A percentile compares a stretch with the other conserved stretches of the same genome.
Evolutionary conservation across 2,329 filamentous ascomycete species (phyloP).

Genomic region (Volutella citrinella): DNA sequence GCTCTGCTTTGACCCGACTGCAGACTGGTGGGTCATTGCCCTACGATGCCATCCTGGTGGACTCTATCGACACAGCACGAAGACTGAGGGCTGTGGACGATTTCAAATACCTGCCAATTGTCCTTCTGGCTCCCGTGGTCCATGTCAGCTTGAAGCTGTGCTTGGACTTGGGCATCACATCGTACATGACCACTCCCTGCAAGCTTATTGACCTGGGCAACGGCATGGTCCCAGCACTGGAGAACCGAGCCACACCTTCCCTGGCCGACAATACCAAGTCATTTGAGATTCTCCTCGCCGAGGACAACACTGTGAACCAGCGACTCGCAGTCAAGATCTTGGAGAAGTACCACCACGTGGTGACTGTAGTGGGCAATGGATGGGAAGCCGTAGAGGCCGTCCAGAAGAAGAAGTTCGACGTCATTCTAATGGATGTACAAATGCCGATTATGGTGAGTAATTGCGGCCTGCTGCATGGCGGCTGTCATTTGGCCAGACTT

Average conservation of each 20-base stretch:
- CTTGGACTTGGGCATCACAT: slow-evolving; percentile 93
- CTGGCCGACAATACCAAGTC: slow-evolving; percentile 92
- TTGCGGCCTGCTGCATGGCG: not conserved
- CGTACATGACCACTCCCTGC: slow-evolving; percentile 97
- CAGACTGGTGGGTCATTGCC: slow-evolving; percentile 58
- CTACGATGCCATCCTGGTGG: slow-evolving; percentile 94
- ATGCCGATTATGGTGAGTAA: slow-evolving; percentile 93
- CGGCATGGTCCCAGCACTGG: slow-evolving; percentile 90
- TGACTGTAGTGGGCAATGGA: slow-evolving; percentile 92
- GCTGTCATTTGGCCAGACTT: not conserved
- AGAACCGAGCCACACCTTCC: slow-evolving; percentile 87
- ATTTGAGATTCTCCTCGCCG: slow-evolving; percentile 90
- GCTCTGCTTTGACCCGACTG: slow-evolving; percentile 52
- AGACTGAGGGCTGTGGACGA: slow-evolving; percentile 82
- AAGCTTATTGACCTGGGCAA: slow-evolving; percentile 92
- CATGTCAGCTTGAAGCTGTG: slow-evolving; percentile 92
- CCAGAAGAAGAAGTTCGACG: slow-evolving; percentile 88
- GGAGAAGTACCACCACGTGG: slow-evolving; percentile 91
- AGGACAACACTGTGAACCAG: slow-evolving; percentile 98
- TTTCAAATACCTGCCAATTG: slow-evolving; percentile 97
- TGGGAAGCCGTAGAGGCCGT: slow-evolving; percentile 90
- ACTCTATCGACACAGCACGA: slow-evolving; percentile 88
- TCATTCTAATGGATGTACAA: slow-evolving; percentile 98
- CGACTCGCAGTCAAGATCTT: slow-evolving; percentile 93
- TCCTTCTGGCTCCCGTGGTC: slow-evolving; percentile 83